Evolutionary conservation across 305 asterid genomes (phyloP).

Genomic region (Fraxinus nigra): DNA sequence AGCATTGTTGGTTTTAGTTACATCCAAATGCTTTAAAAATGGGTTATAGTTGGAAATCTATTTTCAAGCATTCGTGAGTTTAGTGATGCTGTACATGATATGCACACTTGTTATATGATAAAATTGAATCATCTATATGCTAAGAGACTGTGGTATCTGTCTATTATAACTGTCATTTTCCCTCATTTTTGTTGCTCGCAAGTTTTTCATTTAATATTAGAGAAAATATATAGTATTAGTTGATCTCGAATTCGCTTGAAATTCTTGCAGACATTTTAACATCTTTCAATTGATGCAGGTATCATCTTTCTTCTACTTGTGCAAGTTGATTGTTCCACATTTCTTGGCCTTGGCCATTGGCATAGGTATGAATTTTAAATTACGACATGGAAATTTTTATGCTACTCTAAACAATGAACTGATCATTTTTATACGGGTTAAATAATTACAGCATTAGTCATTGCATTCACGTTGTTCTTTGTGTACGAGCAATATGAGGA

Average conservation of each 20-base stretch:
- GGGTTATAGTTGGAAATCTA: not conserved
- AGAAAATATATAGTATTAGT: not conserved
- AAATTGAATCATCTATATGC: not conserved
- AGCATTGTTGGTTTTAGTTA: not conserved
- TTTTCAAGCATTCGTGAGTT: not conserved
- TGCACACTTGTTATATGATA: not conserved
- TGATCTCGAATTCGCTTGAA: not conserved
- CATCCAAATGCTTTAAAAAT: not conserved
- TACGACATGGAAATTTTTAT: not conserved
- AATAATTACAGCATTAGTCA: conserved; percentile 57
- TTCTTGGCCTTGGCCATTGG: conserved; percentile 55
- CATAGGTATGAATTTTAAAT: conserved; percentile 51
- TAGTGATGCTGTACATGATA: not conserved
- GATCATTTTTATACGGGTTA: conserved; percentile 8
- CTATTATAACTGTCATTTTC: not conserved
- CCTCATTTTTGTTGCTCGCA: not conserved
- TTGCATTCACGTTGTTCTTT: conserved; percentile 64
- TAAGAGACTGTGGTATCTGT: not conserved
- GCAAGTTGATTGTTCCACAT: conserved; percentile 57
- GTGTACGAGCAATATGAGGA: conserved; percentile 82
- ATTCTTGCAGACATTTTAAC: conserved; percentile 17
- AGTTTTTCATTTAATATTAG: not conserved
- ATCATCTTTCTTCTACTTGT: conserved; percentile 46
- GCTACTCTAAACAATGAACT: conserved; percentile 4
- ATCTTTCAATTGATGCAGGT: conserved; percentile 47